These are phyloP conservation scores for Myxozyma udenii DNA, from an alignment of 805 yeast species.

Conservation along the genomic window DNA sequence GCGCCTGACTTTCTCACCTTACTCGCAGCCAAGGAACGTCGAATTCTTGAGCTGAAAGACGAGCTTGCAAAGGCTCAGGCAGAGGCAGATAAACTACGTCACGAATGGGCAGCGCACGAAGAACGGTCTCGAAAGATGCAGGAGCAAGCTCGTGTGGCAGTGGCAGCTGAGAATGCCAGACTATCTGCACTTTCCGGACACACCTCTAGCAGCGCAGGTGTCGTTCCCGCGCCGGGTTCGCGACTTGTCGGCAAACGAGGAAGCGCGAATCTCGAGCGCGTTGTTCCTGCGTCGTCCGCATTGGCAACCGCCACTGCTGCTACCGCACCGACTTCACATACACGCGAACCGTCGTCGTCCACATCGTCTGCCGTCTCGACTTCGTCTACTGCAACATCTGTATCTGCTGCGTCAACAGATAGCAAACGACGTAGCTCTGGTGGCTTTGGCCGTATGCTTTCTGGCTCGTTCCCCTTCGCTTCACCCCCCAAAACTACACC, in stretches of 20 bases:
- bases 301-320: slow-evolving; percentile 6
- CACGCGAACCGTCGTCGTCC: slow-evolving; percentile 6
- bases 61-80: slow-evolving; percentile 40
- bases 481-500: slow-evolving; percentile 28
- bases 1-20: slow-evolving; percentile 33
- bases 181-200: neutral
- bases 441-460: slow-evolving; percentile 10
- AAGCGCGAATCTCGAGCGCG: neutral
- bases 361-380: neutral
- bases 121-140: slow-evolving; percentile 11
- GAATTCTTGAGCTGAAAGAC: slow-evolving; percentile 39
- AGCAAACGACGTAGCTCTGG: neutral
- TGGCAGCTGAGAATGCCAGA: neutral
- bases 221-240: neutral
- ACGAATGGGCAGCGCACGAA: slow-evolving; percentile 24
- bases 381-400: neutral
- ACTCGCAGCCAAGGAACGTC: slow-evolving; percentile 42
- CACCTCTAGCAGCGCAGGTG: neutral
- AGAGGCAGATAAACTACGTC: slow-evolving; percentile 34
- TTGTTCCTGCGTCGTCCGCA: neutral
- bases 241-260: slow-evolving; percentile 2
- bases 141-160: neutral
- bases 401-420: neutral
- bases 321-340: slow-evolving; percentile 2
- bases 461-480: slow-evolving; percentile 26